Conservation (phyloP, 75 land plant genomes). For the Adiantum capillusveneris region DNA sequence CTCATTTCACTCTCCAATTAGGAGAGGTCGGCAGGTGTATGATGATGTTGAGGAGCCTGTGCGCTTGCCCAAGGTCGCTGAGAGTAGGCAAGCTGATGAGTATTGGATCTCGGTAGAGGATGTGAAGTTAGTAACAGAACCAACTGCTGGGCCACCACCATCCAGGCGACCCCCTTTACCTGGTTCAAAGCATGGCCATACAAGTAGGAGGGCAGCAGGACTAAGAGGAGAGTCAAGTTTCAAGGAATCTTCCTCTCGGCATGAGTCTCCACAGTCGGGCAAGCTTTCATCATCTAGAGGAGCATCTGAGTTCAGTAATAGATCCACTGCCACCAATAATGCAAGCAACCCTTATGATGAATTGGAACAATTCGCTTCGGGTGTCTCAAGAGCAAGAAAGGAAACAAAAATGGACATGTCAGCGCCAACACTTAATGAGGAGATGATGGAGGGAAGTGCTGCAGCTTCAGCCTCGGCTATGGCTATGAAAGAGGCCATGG, state of each 20-base stretch:
- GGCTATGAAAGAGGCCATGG: conserved; percentile 80
- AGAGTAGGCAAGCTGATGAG: conserved; percentile 32
- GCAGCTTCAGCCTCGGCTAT: conserved; percentile 64
- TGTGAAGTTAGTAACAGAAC: conserved; percentile 76
- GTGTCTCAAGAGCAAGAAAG: conserved; percentile 24
- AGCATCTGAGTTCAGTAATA: conserved; percentile 13
- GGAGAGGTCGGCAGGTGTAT: conserved; percentile 8
- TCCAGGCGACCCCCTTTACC: conserved; percentile 79
- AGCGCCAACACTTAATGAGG: conserved; percentile 23
- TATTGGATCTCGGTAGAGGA: conserved; percentile 82
- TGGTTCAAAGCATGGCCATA: conserved; percentile 20
- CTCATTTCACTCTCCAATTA: conserved; percentile 15
- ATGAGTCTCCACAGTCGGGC: conserved; percentile 19
- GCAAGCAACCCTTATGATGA: conserved; percentile 43
- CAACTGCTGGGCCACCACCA: conserved; percentile 88
- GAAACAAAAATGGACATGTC: conserved; percentile 14
- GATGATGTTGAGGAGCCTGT: neutral
- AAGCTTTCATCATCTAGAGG: conserved; percentile 18
- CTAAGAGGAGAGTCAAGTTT: conserved; percentile 6
- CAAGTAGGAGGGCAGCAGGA: conserved; percentile 17
- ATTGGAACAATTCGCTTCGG: conserved; percentile 67
- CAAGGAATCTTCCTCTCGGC: neutral
- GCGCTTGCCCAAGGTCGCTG: conserved; percentile 12
- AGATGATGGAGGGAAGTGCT: conserved; percentile 30
- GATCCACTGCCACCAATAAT: neutral